phyloP scores from a whole-genome alignment of 768 basidiomycete genomes.

The Neoboletus brunneissimus region DNA sequence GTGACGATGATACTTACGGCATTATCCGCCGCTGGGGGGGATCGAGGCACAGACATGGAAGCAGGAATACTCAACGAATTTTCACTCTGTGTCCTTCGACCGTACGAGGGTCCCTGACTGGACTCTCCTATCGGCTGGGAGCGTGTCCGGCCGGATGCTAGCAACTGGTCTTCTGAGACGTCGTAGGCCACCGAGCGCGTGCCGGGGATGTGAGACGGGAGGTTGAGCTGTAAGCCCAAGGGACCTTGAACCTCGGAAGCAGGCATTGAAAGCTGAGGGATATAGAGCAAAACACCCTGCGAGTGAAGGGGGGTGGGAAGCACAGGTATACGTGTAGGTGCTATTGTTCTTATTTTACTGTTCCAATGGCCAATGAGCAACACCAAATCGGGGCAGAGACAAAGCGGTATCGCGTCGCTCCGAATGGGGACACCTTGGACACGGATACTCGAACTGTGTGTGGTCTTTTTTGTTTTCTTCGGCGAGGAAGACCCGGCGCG shows the following conservation, averaged over 20 bases:
- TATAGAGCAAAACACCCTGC: background rate
- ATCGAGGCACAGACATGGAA: conserved; percentile 12
- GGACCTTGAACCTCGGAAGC: conserved; percentile 22
- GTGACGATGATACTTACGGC: conserved; percentile 16
- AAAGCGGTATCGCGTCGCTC: conserved; percentile 3
- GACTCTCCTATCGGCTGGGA: conserved; percentile 27
- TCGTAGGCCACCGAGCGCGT: conserved; percentile 7
- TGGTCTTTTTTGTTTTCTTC: background rate
- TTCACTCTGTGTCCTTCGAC: conserved; percentile 28
- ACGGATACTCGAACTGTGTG: background rate
- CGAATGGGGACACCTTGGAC: background rate
- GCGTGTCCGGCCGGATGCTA: conserved; percentile 13
- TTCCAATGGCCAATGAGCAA: background rate
- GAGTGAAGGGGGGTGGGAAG: background rate
- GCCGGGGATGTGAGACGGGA: conserved; percentile 14
- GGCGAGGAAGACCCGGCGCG: background rate
- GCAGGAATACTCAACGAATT: conserved; percentile 6
- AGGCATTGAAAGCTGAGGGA: conserved; percentile 15
- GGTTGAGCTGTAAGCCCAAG: conserved; percentile 18
- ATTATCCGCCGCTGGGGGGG: conserved; percentile 20
- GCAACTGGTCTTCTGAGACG: conserved; percentile 7
- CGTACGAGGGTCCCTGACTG: conserved; percentile 21
- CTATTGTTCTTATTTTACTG: conserved; percentile 18
- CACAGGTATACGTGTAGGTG: background rate
- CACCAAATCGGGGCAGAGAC: conserved; percentile 23